These are phyloP conservation scores for Diutina mesorugosa DNA, from an alignment of 1,139 yeast genomes.

Conservation along the genomic window DNA sequence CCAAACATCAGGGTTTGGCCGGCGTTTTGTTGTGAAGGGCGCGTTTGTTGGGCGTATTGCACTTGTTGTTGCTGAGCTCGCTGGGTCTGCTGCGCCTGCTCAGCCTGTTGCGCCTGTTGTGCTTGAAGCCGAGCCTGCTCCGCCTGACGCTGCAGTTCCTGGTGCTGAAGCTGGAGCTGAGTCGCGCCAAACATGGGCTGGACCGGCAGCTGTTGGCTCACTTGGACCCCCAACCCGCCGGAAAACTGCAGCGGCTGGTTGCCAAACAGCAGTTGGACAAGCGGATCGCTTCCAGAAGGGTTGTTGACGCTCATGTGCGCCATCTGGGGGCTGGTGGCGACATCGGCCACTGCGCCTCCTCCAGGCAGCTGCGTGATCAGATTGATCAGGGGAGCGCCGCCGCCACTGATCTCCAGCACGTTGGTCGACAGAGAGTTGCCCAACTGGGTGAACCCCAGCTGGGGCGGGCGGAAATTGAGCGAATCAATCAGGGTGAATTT, in stretches of 20 bases:
- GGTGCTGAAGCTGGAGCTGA: not conserved
- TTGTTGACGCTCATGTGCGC: not conserved
- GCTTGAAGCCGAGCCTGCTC: not conserved
- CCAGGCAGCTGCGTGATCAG: not conserved
- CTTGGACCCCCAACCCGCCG: not conserved
- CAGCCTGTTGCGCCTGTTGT: not conserved
- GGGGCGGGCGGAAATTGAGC: slow-evolving; percentile 24
- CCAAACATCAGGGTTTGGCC: not conserved
- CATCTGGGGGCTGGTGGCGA: not conserved
- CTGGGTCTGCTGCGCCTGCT: not conserved
- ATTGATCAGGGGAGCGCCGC: not conserved
- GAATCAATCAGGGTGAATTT: slow-evolving; percentile 24
- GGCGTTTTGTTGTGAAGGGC: not conserved
- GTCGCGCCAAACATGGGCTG: not conserved
- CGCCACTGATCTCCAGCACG: slow-evolving; percentile 18
- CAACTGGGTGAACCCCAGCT: slow-evolving; percentile 30
- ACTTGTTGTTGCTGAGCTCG: not conserved
- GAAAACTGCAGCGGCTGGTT: not conserved
- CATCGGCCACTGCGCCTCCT: not conserved
- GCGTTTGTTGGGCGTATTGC: not conserved
- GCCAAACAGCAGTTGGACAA: not conserved
- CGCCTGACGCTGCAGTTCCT: not conserved
- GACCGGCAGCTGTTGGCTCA: not conserved
- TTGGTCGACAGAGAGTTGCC: slow-evolving; percentile 29
- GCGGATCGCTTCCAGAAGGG: not conserved